Conservation (phyloP, 305 asterid species). For the Solanum hybrid region DNA sequence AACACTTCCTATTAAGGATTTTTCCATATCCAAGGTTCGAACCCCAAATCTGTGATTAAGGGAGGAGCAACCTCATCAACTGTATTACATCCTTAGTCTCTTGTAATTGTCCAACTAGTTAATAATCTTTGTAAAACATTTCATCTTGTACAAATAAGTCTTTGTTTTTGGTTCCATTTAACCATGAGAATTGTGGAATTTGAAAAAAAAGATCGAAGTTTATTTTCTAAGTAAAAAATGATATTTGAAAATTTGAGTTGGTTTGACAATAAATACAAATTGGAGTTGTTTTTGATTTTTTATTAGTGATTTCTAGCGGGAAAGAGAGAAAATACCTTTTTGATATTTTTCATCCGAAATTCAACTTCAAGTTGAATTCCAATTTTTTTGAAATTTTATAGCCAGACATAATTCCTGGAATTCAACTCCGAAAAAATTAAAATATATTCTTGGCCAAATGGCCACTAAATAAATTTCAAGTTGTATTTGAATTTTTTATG, state of each 20-base stretch:
- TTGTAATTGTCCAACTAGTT: neutral
- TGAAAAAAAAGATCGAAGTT: neutral
- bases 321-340: neutral
- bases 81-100: neutral
- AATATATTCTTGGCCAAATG: neutral
- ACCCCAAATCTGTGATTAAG: neutral
- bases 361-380: neutral
- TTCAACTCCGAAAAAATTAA: neutral
- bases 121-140: neutral
- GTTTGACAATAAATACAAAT: neutral
- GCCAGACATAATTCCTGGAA: neutral
- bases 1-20: neutral
- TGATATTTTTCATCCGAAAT: neutral
- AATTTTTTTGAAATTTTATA: neutral
- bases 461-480: neutral
- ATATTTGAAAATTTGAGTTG: too few relatives aligned
- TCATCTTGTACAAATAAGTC: neutral
- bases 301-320: neutral
- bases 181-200: neutral
- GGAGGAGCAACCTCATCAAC: neutral
- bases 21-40: neutral
- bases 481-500: neutral
- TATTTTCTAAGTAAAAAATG: neutral
- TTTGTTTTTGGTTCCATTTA: neutral
- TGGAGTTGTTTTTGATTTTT: neutral